phyloP scores from a whole-genome alignment of 371 early-diverging fungal species.

The Mucor racemosus region DNA sequence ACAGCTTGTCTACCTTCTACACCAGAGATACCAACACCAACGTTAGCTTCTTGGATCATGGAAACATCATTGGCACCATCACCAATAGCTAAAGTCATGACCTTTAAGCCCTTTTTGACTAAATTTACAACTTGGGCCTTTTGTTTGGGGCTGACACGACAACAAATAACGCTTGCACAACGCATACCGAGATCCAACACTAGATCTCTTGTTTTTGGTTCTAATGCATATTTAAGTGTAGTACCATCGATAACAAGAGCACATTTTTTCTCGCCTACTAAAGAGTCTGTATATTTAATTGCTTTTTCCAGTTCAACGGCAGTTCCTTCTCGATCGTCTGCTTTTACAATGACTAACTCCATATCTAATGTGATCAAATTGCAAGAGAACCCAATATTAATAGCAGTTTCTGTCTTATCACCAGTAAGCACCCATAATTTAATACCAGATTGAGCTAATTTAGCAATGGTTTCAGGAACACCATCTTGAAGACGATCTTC shows the following conservation, averaged over 20 bases:
- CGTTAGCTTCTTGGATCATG: constrained; percentile 93
- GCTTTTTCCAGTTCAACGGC: constrained; percentile 50
- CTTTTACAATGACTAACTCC: constrained; percentile 71
- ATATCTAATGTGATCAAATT: constrained; percentile 68
- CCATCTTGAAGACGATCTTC: constrained; percentile 93
- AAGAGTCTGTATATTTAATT: constrained; percentile 18
- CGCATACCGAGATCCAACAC: constrained; percentile 72
- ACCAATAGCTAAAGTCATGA: constrained; percentile 85
- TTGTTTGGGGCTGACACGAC: constrained; percentile 90
- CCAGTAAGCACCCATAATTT: constrained; percentile 99
- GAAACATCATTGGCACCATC: constrained; percentile 95
- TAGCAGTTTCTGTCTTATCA: constrained; percentile 98
- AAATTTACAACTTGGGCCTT: constrained; percentile 83
- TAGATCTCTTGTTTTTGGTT: constrained; percentile 54
- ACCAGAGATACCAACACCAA: constrained; percentile 92
- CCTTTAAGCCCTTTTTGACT: constrained; percentile 53
- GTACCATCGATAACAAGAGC: constrained; percentile 93
- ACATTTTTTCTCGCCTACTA: constrained; percentile 23
- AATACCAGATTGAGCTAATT: constrained; percentile 89
- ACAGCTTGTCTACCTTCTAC: constrained; percentile 95
- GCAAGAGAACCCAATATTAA: constrained; percentile 93
- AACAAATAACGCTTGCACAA: constrained; percentile 82
- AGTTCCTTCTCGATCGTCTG: constrained; percentile 62
- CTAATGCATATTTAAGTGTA: constrained; percentile 81
- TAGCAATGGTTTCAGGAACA: constrained; percentile 92